These are phyloP conservation scores for Stellera chamaejasme DNA, from an alignment of 345 rosid genomes.

Conservation along the genomic window DNA sequence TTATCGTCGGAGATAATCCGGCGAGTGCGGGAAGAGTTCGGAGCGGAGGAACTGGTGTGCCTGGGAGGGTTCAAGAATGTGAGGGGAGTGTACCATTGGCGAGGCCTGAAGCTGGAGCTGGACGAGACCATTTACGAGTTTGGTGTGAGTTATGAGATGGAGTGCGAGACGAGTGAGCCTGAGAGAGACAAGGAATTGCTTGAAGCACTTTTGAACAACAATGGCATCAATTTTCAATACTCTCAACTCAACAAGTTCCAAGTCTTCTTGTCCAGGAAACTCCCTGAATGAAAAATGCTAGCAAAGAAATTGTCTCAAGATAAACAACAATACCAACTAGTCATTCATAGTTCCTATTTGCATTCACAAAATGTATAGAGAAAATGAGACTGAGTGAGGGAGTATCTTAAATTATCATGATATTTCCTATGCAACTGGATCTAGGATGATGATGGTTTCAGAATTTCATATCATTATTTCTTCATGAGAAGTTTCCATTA, in stretches of 20 bases:
- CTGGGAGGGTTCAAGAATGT: constrained; percentile 60
- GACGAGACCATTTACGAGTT: constrained; percentile 53
- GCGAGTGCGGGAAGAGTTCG: constrained; percentile 39
- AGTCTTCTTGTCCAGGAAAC: constrained; percentile 42
- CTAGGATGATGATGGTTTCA: no score
- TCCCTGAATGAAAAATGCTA: constrained; percentile 18
- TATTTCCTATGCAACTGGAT: no score
- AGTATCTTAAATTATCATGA: no score
- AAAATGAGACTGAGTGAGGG: no score
- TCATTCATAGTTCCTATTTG: no score
- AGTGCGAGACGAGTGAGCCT: constrained; percentile 61
- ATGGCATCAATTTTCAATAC: constrained; percentile 37
- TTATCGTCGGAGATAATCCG: constrained; percentile 23
- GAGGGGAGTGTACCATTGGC: constrained; percentile 54
- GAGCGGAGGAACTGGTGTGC: constrained; percentile 30
- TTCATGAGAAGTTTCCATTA: no score
- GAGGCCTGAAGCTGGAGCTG: constrained; percentile 50
- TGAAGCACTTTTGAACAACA: constrained; percentile 36
- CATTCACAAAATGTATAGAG: no score
- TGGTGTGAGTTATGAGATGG: constrained; percentile 56
- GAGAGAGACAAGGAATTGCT: constrained; percentile 37
- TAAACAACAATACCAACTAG: no score
- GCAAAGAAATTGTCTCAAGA: no score
- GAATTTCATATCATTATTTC: no score
- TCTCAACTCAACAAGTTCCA: constrained; percentile 55